Evolutionary conservation across 805 yeast genomes (phyloP), one percentile per base, ranked within the genome.

Genomic region (Citeromyces nyonsensis): DNA sequence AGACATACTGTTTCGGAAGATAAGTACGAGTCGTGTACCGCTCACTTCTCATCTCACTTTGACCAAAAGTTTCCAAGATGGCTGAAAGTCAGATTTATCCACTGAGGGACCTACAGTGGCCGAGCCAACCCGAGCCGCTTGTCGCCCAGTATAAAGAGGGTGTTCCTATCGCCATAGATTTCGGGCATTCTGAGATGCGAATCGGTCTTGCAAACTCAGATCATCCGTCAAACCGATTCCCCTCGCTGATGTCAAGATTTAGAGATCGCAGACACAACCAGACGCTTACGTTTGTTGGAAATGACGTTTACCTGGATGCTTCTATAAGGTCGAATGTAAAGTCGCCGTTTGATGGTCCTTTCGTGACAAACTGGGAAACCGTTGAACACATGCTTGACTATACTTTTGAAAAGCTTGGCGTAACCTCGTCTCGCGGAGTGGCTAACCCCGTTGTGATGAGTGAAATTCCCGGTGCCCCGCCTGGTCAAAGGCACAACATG

Each of bases 291-390:
- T 63, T 81, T 36, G 73, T 83, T 3, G 99, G 99, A 3, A 71
- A 79, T 44, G 97, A 88, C 49, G 70, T 74, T 12, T 71, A 63
- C 45, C 47, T 80, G 22, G 97, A 86, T 43, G 66, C 75, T 6
- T 56, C 78, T 2, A 66, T 80, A 30, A 68, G 75, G 39, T 63
- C 81, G 11, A 75, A 76, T 34, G 67, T 82, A 24, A 74, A 70
- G 44, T 61, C 82, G 4, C 95, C 96, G 0, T 88, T 69, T 47
- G 98, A 91, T 51, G 95, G 94, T 0, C 69, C 82, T 4, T 57
- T 84, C 42, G 61, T 91, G 25, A 76, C 93, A 15, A 93, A 86
- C 50, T 93, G 97, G 97, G 97, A 91, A 36, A 69, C 76, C 36
- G 66, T 78, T 2, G 98, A 91, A 49, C 68, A 64, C 36, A 68